phyloP scores from a whole-genome alignment of 208 protist species.

The Leptomonas pyrrhocoris region DNA sequence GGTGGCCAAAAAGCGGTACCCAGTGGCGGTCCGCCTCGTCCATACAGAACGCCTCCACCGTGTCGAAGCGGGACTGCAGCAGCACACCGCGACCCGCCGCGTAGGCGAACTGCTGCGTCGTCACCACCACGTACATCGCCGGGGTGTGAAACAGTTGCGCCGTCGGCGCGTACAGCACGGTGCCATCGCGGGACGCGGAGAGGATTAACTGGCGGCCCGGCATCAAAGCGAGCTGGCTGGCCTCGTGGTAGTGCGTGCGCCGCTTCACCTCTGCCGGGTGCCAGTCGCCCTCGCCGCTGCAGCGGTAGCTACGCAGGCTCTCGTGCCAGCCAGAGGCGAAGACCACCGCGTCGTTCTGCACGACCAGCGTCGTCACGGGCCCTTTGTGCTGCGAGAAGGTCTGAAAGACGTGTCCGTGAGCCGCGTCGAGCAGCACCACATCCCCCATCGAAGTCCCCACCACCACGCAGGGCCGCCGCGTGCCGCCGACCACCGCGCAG shows the following conservation, averaged over 20 bases:
- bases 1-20: slow-evolving; percentile 75
- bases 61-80: slow-evolving; percentile 68
- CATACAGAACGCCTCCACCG: slow-evolving; percentile 77
- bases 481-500: slow-evolving; percentile 48
- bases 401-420: slow-evolving; percentile 61
- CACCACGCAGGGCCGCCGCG: slow-evolving; percentile 53
- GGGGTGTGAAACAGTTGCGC: slow-evolving; percentile 66
- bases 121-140: slow-evolving; percentile 73
- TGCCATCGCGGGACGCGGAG: slow-evolving; percentile 81
- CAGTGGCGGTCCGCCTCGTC: slow-evolving; percentile 53
- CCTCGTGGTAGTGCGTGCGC: slow-evolving; percentile 91
- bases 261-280: slow-evolving; percentile 89
- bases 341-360: slow-evolving; percentile 49
- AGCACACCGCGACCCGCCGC: slow-evolving; percentile 56
- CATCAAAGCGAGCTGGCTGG: slow-evolving; percentile 61
- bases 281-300: slow-evolving; percentile 43
- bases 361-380: slow-evolving; percentile 59
- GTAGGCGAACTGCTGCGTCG: slow-evolving; percentile 77
- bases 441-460: slow-evolving; percentile 87
- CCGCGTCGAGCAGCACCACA: slow-evolving; percentile 77
- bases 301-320: slow-evolving; percentile 65
- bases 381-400: slow-evolving; percentile 88
- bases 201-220: slow-evolving; percentile 66
- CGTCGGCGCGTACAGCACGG: slow-evolving; percentile 69
- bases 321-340: slow-evolving; percentile 91